Evolutionary conservation across 1,284 basidiomycete species (phyloP).

Genomic region (Fistulinella cinereoalba): DNA sequence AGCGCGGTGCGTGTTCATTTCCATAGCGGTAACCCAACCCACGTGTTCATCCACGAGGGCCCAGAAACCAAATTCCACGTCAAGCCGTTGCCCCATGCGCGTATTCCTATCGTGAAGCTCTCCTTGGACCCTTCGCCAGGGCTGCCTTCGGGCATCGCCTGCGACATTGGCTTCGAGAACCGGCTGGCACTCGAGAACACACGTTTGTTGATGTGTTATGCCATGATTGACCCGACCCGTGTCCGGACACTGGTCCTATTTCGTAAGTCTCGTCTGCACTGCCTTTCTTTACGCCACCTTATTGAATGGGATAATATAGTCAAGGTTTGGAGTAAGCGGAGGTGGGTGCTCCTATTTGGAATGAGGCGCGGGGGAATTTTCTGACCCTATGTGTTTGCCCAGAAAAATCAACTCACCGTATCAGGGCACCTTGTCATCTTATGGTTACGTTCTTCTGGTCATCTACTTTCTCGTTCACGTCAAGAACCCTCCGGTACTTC

Average conservation of each 20-base stretch:
- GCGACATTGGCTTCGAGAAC: constrained; percentile 99
- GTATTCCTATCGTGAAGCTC: constrained; percentile 98
- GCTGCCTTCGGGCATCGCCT: constrained; percentile 87
- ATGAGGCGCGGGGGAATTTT: background rate
- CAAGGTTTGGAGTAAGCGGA: constrained; percentile 98
- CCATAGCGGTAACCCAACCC: constrained; percentile 1
- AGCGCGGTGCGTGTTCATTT: constrained; percentile 63
- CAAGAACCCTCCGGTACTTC: constrained; percentile 91
- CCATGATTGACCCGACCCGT: constrained; percentile 93
- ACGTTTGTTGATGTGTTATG: constrained; percentile 92
- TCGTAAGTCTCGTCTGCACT: constrained; percentile 56
- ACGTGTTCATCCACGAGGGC: constrained; percentile 6
- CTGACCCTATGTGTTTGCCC: no score
- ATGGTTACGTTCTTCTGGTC: constrained; percentile 96
- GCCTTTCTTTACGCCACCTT: background rate
- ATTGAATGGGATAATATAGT: constrained; percentile 49
- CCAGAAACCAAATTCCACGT: constrained; percentile 96
- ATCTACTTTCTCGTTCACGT: constrained; percentile 97
- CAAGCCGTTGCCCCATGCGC: constrained; percentile 93
- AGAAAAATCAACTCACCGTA: constrained; percentile 99
- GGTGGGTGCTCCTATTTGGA: constrained; percentile 44
- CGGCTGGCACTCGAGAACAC: constrained; percentile 96
- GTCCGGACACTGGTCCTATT: constrained; percentile 95
- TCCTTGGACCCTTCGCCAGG: constrained; percentile 88
- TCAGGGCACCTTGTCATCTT: constrained; percentile 93